Percentiles rank a stretch among this genome's conserved stretches.
phyloP scores from a whole-genome alignment of 2,329 filamentous ascomycete genomes.

The Rhynchosporium secalis region DNA sequence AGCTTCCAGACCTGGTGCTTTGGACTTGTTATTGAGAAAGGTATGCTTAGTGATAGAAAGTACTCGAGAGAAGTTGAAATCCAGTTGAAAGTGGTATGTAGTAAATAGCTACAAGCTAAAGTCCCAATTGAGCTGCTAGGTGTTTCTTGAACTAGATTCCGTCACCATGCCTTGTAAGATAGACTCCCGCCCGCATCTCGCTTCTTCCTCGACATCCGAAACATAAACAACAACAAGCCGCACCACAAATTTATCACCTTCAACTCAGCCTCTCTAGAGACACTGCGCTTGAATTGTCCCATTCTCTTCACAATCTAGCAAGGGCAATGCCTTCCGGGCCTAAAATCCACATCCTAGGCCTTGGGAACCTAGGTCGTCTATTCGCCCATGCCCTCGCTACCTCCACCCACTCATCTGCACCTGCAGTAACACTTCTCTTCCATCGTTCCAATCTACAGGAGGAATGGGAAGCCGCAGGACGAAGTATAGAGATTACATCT shows the following conservation, averaged over 20 bases:
- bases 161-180: background rate
- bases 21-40: background rate
- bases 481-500: slow-evolving; percentile 27
- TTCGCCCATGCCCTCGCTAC: slow-evolving; percentile 69
- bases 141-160: too few relatives aligned
- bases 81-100: background rate
- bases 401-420: slow-evolving; percentile 42
- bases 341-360: slow-evolving; percentile 69
- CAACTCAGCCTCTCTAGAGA: background rate
- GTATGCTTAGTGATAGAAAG: background rate
- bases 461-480: slow-evolving; percentile 44
- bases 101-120: too few relatives aligned
- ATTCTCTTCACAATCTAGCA: background rate
- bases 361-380: slow-evolving; percentile 79
- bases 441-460: slow-evolving; percentile 55
- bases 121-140: too few relatives aligned
- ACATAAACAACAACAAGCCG: background rate
- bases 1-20: slow-evolving; percentile 4
- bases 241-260: background rate
- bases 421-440: slow-evolving; percentile 74
- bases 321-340: background rate
- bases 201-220: slow-evolving; percentile 1
- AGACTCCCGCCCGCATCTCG: background rate
- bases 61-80: background rate
- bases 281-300: background rate